A percentile compares a stretch with the other conserved stretches of the same genome.
phyloP scores from a whole-genome alignment of 306 rosid species.

The Quercus glauca region DNA sequence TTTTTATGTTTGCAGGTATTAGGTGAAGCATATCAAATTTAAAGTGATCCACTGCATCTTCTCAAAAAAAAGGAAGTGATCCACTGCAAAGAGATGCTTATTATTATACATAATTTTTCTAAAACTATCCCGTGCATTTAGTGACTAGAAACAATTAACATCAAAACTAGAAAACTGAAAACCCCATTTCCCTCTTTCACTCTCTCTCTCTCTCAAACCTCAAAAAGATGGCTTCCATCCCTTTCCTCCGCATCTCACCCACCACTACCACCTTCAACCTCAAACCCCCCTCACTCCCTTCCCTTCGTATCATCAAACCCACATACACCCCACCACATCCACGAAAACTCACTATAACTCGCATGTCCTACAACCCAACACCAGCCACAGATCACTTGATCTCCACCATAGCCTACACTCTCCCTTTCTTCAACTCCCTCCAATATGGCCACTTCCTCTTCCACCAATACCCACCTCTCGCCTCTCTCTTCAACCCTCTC shows the following conservation, averaged over 20 bases:
- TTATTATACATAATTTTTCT: too few relatives aligned
- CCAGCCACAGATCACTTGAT: conserved; percentile 69
- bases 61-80: too few relatives aligned
- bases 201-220: background rate
- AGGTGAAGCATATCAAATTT: too few relatives aligned
- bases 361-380: conserved; percentile 50
- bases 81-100: too few relatives aligned
- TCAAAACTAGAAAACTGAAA: background rate
- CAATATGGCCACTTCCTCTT: conserved; percentile 77
- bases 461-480: conserved; percentile 51
- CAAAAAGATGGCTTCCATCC: conserved; percentile 37
- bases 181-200: background rate
- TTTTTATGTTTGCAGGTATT: too few relatives aligned
- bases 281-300: background rate
- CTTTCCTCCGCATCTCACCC: conserved; percentile 31
- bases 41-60: too few relatives aligned
- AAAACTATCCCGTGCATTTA: too few relatives aligned
- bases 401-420: conserved; percentile 75
- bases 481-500: conserved; percentile 65
- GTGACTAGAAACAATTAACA: too few relatives aligned
- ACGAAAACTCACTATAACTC: conserved; percentile 23
- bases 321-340: conserved; percentile 12
- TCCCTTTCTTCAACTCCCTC: conserved; percentile 90
- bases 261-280: background rate
- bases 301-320: background rate